phyloP scores from a whole-genome alignment of 192 early-diverging fungal genomes.

The Linnemannia schmuckeri region DNA sequence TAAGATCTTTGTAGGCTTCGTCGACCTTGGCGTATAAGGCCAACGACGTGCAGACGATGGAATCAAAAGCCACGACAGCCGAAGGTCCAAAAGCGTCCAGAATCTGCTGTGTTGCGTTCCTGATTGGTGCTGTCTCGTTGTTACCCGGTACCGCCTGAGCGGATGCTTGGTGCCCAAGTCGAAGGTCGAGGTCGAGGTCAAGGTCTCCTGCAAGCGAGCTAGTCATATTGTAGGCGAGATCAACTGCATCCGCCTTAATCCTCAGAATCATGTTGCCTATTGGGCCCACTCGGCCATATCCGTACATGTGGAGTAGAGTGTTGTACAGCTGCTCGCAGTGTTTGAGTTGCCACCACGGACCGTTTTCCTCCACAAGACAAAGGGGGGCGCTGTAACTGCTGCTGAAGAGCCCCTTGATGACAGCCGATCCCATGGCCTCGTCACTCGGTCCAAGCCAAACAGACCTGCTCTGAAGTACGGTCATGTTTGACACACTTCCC shows the following conservation, averaged over 20 bases:
- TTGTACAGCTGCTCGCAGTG: conserved; percentile 32
- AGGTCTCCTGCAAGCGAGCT: not conserved
- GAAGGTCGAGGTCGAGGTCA: not conserved
- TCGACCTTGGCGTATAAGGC: conserved; percentile 36
- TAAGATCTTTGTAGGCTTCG: not conserved
- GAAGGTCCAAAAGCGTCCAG: conserved; percentile 17
- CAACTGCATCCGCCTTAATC: conserved; percentile 16
- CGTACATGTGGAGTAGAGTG: conserved; percentile 27
- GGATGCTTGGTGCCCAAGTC: not conserved
- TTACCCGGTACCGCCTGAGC: not conserved
- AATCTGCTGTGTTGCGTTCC: conserved; percentile 1
- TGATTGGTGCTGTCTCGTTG: not conserved
- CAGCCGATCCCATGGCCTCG: conserved; percentile 6
- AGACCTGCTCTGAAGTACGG: conserved; percentile 9
- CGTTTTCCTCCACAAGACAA: conserved; percentile 43
- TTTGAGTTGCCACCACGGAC: conserved; percentile 39
- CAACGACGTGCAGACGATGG: conserved; percentile 42
- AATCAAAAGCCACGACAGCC: conserved; percentile 27
- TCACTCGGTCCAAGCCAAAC: conserved; percentile 40
- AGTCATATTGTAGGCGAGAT: conserved; percentile 12
- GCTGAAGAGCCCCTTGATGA: conserved; percentile 31
- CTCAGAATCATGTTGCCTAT: conserved; percentile 33
- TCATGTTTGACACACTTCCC: conserved; percentile 30
- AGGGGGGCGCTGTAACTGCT: conserved; percentile 31
- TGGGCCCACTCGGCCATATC: conserved; percentile 19